phyloP scores from a whole-genome alignment of 2,329 filamentous ascomycete genomes.

The Xylariaceae sp. region DNA sequence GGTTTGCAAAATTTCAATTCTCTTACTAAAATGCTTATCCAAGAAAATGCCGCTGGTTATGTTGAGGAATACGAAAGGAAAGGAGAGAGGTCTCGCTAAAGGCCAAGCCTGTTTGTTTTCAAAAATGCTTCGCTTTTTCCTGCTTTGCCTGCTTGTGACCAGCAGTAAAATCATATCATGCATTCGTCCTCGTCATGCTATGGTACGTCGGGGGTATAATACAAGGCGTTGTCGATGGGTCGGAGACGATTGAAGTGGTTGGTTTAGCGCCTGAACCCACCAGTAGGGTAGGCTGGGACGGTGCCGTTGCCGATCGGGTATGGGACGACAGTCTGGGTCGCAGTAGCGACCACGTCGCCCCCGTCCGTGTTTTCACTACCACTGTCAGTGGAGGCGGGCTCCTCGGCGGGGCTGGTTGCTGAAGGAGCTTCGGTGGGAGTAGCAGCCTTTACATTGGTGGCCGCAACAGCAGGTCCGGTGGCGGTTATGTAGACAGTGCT shows the following conservation, averaged over 20 bases:
- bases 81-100: neutral
- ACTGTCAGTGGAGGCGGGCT: slow-evolving; percentile 8
- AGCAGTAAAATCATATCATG: slow-evolving; percentile 1
- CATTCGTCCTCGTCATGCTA: slow-evolving; percentile 25
- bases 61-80: neutral
- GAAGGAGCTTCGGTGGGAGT: neutral
- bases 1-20: too few species aligned
- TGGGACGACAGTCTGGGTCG: slow-evolving; percentile 40
- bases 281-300: slow-evolving; percentile 34
- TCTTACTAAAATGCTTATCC: too few species aligned
- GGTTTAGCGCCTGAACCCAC: slow-evolving; percentile 33
- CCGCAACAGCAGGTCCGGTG: slow-evolving; percentile 5
- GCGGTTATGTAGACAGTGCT: slow-evolving; percentile 37
- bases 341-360: slow-evolving; percentile 38
- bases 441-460: slow-evolving; percentile 5
- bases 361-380: slow-evolving; percentile 18
- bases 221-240: slow-evolving; percentile 5
- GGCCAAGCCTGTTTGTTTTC: neutral
- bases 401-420: neutral
- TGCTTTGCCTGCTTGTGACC: neutral
- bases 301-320: slow-evolving; percentile 45
- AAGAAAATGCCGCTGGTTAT: neutral
- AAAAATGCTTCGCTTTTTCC: neutral
- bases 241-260: too few species aligned
- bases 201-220: slow-evolving; percentile 14